Conservation (phyloP, 129 eudicot species). For the Saposhnikovia divaricata region DNA sequence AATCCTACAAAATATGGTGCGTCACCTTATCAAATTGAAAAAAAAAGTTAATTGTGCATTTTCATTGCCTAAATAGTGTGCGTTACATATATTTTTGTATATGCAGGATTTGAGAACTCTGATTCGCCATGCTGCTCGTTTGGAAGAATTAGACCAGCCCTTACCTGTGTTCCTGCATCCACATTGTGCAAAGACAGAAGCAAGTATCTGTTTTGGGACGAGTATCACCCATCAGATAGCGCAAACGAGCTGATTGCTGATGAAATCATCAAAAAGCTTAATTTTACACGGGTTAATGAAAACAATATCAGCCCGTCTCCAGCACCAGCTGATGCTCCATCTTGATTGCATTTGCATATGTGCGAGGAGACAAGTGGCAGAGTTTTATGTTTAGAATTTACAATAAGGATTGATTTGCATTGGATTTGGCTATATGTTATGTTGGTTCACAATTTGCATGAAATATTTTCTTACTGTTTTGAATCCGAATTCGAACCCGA, state of each 20-base stretch:
- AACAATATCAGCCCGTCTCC: conserved; percentile 25
- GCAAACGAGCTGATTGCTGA: conserved; percentile 76
- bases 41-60: neutral
- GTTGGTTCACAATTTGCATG: neutral
- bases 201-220: conserved; percentile 95
- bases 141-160: conserved; percentile 83
- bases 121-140: conserved; percentile 97
- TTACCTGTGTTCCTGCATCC: conserved; percentile 85
- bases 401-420: neutral
- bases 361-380: neutral
- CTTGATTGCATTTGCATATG: too few species aligned
- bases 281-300: conserved; percentile 29
- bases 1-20: conserved; percentile 68
- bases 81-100: neutral
- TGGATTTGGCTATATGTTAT: neutral
- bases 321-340: conserved; percentile 51
- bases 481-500: too few species aligned
- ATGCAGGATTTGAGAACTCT: conserved; percentile 69
- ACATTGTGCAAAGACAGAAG: conserved; percentile 76
- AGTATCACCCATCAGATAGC: conserved; percentile 85
- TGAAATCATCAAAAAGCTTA: conserved; percentile 60
- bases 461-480: neutral
- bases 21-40: neutral
- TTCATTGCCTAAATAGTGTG: neutral
- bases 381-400: neutral